Evolutionary conservation across 176 grass and related monocot genomes (phyloP).

Genomic region (Dactylis glomerata): DNA sequence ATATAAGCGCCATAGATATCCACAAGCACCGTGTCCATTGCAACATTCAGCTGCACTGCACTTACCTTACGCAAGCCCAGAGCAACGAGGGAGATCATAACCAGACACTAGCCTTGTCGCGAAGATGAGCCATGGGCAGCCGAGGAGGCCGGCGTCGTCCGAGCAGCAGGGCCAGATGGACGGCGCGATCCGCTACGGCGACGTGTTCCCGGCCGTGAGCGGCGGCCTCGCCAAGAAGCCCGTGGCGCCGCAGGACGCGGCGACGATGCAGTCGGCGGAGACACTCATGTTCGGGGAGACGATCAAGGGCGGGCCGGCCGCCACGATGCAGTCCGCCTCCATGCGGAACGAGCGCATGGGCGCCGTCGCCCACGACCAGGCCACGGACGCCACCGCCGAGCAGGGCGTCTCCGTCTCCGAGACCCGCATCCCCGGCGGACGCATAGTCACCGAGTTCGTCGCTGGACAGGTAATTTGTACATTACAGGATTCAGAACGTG

Average conservation of each 20-base stretch:
- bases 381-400: slow-evolving; percentile 31
- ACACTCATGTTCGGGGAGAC: slow-evolving; percentile 46
- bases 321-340: slow-evolving; percentile 58
- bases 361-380: slow-evolving; percentile 52
- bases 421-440: slow-evolving; percentile 41
- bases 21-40: not conserved
- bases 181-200: slow-evolving; percentile 44
- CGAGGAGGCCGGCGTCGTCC: slow-evolving; percentile 24
- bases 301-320: slow-evolving; percentile 43
- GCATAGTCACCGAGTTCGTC: slow-evolving; percentile 69
- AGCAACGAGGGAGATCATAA: not conserved
- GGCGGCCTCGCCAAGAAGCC: slow-evolving; percentile 41
- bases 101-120: not conserved
- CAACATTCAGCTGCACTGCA: not conserved
- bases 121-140: slow-evolving; percentile 72
- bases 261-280: slow-evolving; percentile 69
- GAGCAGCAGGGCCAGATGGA: slow-evolving; percentile 12
- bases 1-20: not conserved
- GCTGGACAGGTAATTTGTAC: slow-evolving; percentile 38
- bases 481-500: not conserved
- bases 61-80: not conserved
- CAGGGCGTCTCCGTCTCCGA: slow-evolving; percentile 57
- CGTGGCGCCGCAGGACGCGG: slow-evolving; percentile 61
- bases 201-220: slow-evolving; percentile 51
- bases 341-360: slow-evolving; percentile 50